Evolutionary conservation across 495 filamentous ascomycete genomes (phyloP), one percentile per base, ranked within the genome.

Genomic region (Tuber indicum): DNA sequence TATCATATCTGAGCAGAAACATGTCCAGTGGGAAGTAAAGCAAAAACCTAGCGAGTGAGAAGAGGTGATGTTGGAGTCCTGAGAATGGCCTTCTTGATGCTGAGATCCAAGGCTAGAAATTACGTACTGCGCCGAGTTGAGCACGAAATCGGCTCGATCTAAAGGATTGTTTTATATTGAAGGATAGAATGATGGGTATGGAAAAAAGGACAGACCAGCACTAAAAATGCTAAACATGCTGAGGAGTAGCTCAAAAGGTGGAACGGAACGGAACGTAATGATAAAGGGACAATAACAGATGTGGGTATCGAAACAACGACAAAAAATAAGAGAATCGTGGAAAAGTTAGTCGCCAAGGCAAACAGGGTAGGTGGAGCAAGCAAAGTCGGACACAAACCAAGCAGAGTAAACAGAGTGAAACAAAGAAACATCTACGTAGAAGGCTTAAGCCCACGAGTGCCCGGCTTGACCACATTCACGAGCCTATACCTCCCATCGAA

Each of bases 391-490:
- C 58, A 36, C 58, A 14, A 66, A 32, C n/a, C 12, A 66, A 32
- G 58, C 14, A 36, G 32, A 14, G n/a, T 5, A 2, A n/a, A 26
- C 10, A n/a, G 12, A 62, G 52, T 14, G 52, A 62, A 32, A 3
- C 23, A 66, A 36, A 66, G 58, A 66, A 66, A 66, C 58, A 36
- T 32, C 58, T 66, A 66, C 58, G 58, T 3, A 36, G 58, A 17
- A 36, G 58, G 58, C 58, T 66, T 66, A 66, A 66, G 58, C 58
- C 58, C 58, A 66, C 58, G 58, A 66, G 58, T 66, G 12, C 58
- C 58, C 5, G 26, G 58, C 58, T 66, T 66, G 17, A 66, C 58
- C 26, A 66, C 58, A 36, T 66, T 66, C 58, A 66, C 58, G 16
- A 66, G 58, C 58, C 58, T 66, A 36, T 32, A 66, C 16, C 58